These are phyloP conservation scores for Pichia nakasei DNA, from an alignment of 805 yeast genomes.

Conservation along the genomic window DNA sequence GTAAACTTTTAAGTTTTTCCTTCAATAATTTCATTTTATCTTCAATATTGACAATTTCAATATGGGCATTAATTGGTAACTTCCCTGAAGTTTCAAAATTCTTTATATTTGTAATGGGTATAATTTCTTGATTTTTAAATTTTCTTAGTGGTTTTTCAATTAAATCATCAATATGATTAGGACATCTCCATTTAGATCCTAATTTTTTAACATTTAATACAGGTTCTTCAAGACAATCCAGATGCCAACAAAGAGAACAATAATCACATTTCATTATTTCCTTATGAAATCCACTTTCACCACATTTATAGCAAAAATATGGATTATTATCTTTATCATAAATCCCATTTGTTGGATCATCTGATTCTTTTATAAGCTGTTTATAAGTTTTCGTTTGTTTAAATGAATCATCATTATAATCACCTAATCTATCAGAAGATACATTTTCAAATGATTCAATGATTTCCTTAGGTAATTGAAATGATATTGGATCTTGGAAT, in stretches of 20 bases:
- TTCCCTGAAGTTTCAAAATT: slow-evolving; percentile 30
- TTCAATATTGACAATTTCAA: slow-evolving; percentile 41
- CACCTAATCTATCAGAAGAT: slow-evolving; percentile 56
- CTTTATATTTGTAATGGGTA: slow-evolving; percentile 43
- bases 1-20: background rate
- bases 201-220: slow-evolving; percentile 60
- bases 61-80: slow-evolving; percentile 35
- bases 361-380: slow-evolving; percentile 36
- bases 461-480: slow-evolving; percentile 56
- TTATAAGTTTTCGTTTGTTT: slow-evolving; percentile 36
- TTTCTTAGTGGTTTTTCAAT: slow-evolving; percentile 36
- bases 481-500: slow-evolving; percentile 55
- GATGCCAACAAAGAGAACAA: slow-evolving; percentile 78
- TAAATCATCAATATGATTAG: slow-evolving; percentile 61
- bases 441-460: slow-evolving; percentile 72
- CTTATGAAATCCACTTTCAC: slow-evolving; percentile 43
- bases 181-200: slow-evolving; percentile 86
- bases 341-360: slow-evolving; percentile 48
- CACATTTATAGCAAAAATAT: slow-evolving; percentile 68
- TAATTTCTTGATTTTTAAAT: slow-evolving; percentile 40
- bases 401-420: slow-evolving; percentile 57
- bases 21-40: slow-evolving; percentile 24
- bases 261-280: slow-evolving; percentile 71
- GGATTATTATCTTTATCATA: slow-evolving; percentile 64
- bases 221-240: slow-evolving; percentile 79